Percentiles rank a stretch among this genome's conserved stretches.
Evolutionary conservation across 495 filamentous ascomycete genomes (phyloP).

Genomic region (Penicillium verhagenii): DNA sequence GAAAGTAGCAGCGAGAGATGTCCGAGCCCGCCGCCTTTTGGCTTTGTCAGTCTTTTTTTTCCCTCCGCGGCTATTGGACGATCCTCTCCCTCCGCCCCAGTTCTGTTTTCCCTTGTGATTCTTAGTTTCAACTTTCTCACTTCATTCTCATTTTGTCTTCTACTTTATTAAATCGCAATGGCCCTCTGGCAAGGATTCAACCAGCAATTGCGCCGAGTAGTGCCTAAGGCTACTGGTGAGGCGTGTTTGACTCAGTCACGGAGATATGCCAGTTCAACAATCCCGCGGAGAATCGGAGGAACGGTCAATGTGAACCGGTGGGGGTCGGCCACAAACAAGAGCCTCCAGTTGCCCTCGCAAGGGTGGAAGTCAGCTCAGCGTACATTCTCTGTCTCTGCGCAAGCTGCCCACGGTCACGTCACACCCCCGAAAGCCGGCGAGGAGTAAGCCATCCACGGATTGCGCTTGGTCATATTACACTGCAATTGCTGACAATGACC

Average conservation of each 20-base stretch:
- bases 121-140: not conserved
- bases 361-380: constrained; percentile 40
- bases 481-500: not conserved
- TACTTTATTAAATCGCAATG: constrained; percentile 26
- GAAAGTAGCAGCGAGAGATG: constrained; percentile 17
- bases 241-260: constrained; percentile 32
- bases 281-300: constrained; percentile 21
- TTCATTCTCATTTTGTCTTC: constrained; percentile 8
- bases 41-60: constrained; percentile 31
- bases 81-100: constrained; percentile 3
- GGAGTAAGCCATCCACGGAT: constrained; percentile 61
- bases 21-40: constrained; percentile 21
- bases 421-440: constrained; percentile 86
- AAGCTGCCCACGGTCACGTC: constrained; percentile 70
- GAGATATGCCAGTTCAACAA: constrained; percentile 33
- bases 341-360: constrained; percentile 20
- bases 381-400: constrained; percentile 64
- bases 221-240: constrained; percentile 29
- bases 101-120: constrained; percentile 6
- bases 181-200: constrained; percentile 39
- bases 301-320: constrained; percentile 14
- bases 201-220: constrained; percentile 36
- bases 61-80: constrained; percentile 26
- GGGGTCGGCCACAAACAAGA: constrained; percentile 4
- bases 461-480: not conserved